phyloP scores from a whole-genome alignment of 192 early-diverging fungal species.

The Coemansia reversa region DNA sequence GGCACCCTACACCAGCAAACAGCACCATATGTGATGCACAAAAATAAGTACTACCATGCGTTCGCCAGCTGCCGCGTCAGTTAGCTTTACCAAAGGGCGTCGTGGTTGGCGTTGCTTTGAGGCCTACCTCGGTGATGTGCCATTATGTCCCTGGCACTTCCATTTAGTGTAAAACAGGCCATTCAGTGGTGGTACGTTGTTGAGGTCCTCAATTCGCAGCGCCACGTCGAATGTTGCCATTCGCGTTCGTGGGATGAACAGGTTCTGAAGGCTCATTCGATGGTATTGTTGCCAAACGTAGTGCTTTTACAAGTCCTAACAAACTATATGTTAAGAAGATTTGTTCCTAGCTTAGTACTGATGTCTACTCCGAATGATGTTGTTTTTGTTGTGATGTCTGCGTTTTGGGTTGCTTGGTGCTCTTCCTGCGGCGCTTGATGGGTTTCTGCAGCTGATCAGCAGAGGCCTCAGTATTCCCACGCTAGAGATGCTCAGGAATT shows the following conservation, averaged over 20 bases:
- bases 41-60: neutral
- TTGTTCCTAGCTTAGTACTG: too few species aligned
- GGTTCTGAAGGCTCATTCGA: conserved; percentile 53
- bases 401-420: too few species aligned
- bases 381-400: too few species aligned
- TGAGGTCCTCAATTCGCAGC: conserved; percentile 71
- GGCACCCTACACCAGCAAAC: conserved; percentile 26
- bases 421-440: too few species aligned
- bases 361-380: too few species aligned
- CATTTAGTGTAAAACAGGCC: conserved; percentile 83
- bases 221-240: conserved; percentile 66
- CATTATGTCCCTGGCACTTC: conserved; percentile 55
- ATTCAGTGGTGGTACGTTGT: conserved; percentile 76
- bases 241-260: conserved; percentile 71
- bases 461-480: too few species aligned
- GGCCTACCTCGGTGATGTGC: conserved; percentile 32
- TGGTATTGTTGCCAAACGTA: neutral
- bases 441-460: too few species aligned
- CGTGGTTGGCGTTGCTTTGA: neutral
- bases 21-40: neutral
- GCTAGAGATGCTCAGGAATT: too few species aligned
- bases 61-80: neutral
- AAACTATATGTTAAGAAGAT: too few species aligned
- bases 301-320: neutral
- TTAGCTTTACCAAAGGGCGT: neutral